phyloP scores from a whole-genome alignment of 345 rosid species.

The Linum usitatissimum region DNA sequence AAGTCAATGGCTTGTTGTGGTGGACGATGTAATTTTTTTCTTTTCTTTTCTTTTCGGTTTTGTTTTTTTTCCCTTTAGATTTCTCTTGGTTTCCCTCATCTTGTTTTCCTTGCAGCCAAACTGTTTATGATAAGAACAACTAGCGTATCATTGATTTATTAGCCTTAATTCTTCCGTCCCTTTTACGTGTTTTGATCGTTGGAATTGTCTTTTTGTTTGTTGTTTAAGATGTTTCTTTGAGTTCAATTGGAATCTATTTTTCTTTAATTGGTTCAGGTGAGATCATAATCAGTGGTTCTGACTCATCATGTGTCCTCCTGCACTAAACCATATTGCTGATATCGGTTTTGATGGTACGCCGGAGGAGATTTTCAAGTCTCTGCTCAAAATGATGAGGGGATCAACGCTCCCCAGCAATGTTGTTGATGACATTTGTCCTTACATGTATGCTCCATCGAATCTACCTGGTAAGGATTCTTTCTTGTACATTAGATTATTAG shows the following conservation, averaged over 20 bases:
- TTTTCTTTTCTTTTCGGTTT: not conserved
- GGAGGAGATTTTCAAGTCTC: constrained; percentile 12
- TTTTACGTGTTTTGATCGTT: not conserved
- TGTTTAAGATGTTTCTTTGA: not conserved
- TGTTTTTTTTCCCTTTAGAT: not conserved
- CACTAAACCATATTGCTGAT: not conserved
- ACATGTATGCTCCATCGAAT: constrained; percentile 15
- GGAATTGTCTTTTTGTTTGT: not conserved
- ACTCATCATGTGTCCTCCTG: constrained; percentile 3
- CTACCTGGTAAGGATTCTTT: constrained; percentile 24
- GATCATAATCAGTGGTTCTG: not conserved
- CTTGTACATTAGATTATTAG: not conserved
- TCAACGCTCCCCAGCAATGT: constrained; percentile 32
- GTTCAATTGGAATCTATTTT: not conserved
- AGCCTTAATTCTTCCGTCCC: too few relatives aligned
- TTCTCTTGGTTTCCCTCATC: too few relatives aligned
- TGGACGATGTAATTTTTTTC: not conserved
- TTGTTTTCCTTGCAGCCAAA: too few relatives aligned
- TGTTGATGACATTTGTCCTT: constrained; percentile 23
- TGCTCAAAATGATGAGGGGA: constrained; percentile 20
- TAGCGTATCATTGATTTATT: too few relatives aligned
- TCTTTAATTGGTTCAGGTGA: not conserved
- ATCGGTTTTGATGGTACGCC: not conserved
- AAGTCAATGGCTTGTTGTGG: not conserved
- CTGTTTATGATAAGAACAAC: too few relatives aligned